Evolutionary conservation across 306 rosid genomes (phyloP).

Genomic region (Carpinus fangiana): DNA sequence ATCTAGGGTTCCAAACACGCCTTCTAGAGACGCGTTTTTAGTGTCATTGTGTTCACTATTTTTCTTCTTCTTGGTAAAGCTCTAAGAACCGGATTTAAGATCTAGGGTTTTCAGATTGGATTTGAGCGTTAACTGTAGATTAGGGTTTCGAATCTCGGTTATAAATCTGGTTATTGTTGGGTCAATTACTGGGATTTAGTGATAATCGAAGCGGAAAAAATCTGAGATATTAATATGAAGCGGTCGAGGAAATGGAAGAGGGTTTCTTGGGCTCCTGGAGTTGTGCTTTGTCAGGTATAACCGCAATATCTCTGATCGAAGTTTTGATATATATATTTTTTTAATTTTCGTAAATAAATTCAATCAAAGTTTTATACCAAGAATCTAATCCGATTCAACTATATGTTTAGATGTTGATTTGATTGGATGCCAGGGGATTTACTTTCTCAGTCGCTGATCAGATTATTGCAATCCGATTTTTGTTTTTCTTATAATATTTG

Average conservation of each 20-base stretch:
- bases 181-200: constrained; percentile 18
- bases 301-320: constrained; percentile 35
- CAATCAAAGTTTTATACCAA: background rate
- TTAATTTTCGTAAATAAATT: background rate
- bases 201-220: constrained; percentile 24
- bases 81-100: background rate
- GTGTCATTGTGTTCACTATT: background rate
- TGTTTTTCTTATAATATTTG: background rate
- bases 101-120: constrained; percentile 19
- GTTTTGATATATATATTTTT: background rate
- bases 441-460: background rate
- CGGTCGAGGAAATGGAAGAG: constrained; percentile 60
- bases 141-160: constrained; percentile 20
- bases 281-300: constrained; percentile 82
- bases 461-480: background rate
- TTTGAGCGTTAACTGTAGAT: background rate
- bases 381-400: background rate
- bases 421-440: background rate
- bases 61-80: background rate
- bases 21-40: background rate
- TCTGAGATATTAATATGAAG: constrained; percentile 68
- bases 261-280: constrained; percentile 74
- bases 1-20: background rate
- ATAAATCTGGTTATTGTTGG: constrained; percentile 18
- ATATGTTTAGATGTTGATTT: background rate